Percentiles rank a stretch among this genome's conserved stretches.
phyloP scores from a whole-genome alignment of 805 yeast species.

The Candida ulmi region DNA sequence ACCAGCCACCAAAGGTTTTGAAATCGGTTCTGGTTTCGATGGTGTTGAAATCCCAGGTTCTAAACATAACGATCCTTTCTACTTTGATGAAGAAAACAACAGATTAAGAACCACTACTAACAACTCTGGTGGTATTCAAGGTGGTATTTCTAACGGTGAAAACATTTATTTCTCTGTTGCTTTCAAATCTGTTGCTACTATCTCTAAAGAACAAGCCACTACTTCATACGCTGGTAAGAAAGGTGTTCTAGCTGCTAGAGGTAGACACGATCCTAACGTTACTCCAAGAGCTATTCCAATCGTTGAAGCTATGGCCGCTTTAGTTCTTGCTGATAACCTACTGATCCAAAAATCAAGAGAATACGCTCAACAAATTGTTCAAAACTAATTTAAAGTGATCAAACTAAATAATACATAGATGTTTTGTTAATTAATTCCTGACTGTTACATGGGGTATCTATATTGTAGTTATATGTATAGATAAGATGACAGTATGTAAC shows the following conservation, averaged over 20 bases:
- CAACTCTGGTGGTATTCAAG: conserved; percentile 96
- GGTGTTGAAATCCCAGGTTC: conserved; percentile 93
- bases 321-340: conserved; percentile 81
- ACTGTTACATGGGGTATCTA: too few relatives aligned
- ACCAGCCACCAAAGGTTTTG: conserved; percentile 98
- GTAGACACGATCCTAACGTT: conserved; percentile 98
- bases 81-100: conserved; percentile 50
- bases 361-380: conserved; percentile 34
- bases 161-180: conserved; percentile 91
- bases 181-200: conserved; percentile 97
- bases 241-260: conserved; percentile 91
- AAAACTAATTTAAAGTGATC: not conserved
- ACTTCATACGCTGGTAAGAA: conserved; percentile 81
- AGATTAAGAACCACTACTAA: conserved; percentile 82
- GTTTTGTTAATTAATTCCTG: too few relatives aligned
- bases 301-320: conserved; percentile 97
- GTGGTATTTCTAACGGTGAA: conserved; percentile 97
- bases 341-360: conserved; percentile 86
- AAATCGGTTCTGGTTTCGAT: conserved; percentile 91
- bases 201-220: conserved; percentile 87
- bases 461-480: too few relatives aligned
- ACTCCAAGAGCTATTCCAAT: conserved; percentile 98
- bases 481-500: too few relatives aligned
- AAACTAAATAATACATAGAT: too few relatives aligned
- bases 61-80: conserved; percentile 86